Evolutionary conservation across 371 early-diverging fungal genomes (phyloP), one percentile per base, ranked within the genome.

Genomic region (Dentiscutata heterogama): DNA sequence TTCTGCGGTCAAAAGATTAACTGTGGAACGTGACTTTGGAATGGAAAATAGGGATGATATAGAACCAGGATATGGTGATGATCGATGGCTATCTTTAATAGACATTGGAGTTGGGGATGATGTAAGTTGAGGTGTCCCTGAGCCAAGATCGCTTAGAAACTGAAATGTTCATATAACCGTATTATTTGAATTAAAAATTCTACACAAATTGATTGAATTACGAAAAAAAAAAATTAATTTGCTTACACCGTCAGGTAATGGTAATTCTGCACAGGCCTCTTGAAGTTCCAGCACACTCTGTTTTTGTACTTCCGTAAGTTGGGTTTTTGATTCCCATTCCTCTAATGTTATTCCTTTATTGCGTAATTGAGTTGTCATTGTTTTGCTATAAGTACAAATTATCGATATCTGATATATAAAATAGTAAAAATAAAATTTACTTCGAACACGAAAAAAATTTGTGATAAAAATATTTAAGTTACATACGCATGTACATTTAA

Each of bases 321-420:
- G 88, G 4, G 92, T 89, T 61, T 89, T 90, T 46, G 90, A 86
- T 76, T 94, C 94, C 94, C 94, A 94, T 74, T 93, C 92, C 75
- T 93, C 93, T 46, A 91, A 64, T 6, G 88, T 88, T 22, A 89
- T 86, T 14, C 86, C 85, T 35, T 86, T 80, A 61, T 61, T 46
- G 46, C 61, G 78, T 27, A 46, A 51, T 71, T 11, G 61, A 51
- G 51, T 14, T 51, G 51, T 51, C 51, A 51, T 46, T 51, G 51
- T 51, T 51, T 51, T 16, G 16, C 10, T 51, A 51, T 51, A 51
- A 51, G 16, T 51, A 51, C 51, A 51, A 51, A 51, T 51, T 51
- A 51, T 51, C 16, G 13, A 16, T 14, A 14, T n/a, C n/a, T n/a
- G n/a, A n/a, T n/a, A n/a, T n/a, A n/a, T n/a, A 16, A 14, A 11